Evolutionary conservation across 2,329 filamentous ascomycete species (phyloP).

Genomic region (Calonectria pseudoreteaudii): DNA sequence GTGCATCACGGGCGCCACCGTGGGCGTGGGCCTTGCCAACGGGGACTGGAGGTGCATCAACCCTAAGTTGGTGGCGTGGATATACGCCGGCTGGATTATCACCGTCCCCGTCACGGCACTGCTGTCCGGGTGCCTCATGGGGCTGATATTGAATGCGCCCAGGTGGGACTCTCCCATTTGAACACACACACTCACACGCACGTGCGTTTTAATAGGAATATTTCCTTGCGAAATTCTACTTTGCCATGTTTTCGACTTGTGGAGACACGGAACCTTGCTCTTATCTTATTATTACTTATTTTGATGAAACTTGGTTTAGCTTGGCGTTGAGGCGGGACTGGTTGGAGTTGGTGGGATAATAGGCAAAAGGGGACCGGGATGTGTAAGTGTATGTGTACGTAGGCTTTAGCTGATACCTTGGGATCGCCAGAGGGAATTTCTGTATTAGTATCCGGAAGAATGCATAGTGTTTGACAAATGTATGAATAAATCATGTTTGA

Average conservation of each 20-base stretch:
- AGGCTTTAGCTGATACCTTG: not conserved
- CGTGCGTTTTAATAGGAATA: too few species aligned
- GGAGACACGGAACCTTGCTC: not conserved
- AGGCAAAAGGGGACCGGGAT: not conserved
- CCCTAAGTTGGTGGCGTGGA: constrained; percentile 59
- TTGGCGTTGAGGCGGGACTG: constrained; percentile 28
- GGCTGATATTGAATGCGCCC: constrained; percentile 65
- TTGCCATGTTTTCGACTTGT: not conserved
- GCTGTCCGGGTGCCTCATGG: constrained; percentile 66
- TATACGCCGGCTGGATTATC: constrained; percentile 62
- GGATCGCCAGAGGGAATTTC: not conserved
- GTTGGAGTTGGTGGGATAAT: constrained; percentile 1
- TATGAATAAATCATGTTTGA: not conserved
- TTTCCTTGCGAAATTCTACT: too few species aligned
- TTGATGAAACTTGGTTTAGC: not conserved
- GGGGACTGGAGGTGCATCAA: constrained; percentile 63
- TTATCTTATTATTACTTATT: not conserved
- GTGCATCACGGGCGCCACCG: constrained; percentile 64
- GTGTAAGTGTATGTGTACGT: not conserved
- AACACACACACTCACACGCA: too few species aligned
- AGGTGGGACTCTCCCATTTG: constrained; percentile 41
- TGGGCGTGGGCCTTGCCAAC: constrained; percentile 64
- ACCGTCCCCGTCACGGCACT: constrained; percentile 63
- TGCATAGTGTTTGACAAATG: not conserved
- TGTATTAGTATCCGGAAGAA: not conserved